Base-by-base conservation (phyloP, 1,284 basidiomycete genomes). In the Fomes fomentarius region DNA sequence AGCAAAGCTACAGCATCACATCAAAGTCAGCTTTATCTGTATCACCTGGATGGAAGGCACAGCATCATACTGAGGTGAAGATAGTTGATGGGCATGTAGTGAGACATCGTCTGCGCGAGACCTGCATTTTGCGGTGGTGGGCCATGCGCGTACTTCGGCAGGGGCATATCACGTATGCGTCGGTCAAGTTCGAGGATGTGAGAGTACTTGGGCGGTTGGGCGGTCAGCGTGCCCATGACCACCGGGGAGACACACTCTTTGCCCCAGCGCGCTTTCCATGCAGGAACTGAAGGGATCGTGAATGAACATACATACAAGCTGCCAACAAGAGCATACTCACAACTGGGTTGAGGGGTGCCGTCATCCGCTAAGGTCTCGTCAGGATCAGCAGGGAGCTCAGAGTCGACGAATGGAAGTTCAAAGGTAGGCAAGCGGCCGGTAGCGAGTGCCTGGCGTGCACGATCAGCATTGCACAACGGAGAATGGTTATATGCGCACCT, bases 261-360 rank as follows among this genome's bases (percentile, higher is more conserved):
- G 9, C 85, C 87, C 67, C 88, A 90, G 5, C 76, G 78, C 22
- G 86, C 85, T 69, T 88, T 89, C 87, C 88, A 89, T 47, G 75
- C 79, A 2, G 85, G 81, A 66, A 90, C 87, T 89, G 17, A 0
- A 14, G 31, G 9, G n/a, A 33, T 3, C 8, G n/a, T n/a, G 22
- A 11, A 24, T 25, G 22, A 35, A 40, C 35, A 44, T 10, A n/a
- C n/a, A 34, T 6, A 14, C 21, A 52, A 6, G 17, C 4, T 15
- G 21, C 6, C 17, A 17, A 9, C 9, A 24, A 10, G 4, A 24
- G 10, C 2, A 10, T 4, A 61, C 67, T 50, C 47, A 71, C 69
- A 69, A 40, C 67, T 69, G 1, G 62, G 63, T 40, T 66, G 60
- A 0, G 56, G 52, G 1, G 61, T 66, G 11, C 68, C 66, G 40